A percentile compares a stretch with the other conserved stretches of the same genome.
Conservation (phyloP, 2,329 filamentous ascomycete genomes). For the Stagonosporopsis cucurbitacearum region DNA sequence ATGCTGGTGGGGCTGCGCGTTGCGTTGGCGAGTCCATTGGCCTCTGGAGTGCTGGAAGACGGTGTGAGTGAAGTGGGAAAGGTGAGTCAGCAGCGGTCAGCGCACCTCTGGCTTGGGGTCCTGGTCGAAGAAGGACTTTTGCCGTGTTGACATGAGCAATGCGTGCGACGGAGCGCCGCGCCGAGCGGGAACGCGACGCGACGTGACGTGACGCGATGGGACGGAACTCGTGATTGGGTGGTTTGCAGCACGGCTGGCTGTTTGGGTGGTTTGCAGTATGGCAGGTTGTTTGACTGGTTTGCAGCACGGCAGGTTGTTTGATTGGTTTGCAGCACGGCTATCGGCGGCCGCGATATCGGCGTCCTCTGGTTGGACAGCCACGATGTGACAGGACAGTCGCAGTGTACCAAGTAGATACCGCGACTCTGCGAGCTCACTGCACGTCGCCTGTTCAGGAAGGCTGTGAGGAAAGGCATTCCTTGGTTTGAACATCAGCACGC, state of each 20-base stretch:
- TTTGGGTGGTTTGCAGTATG: too few relatives aligned
- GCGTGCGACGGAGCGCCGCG: slow-evolving; percentile 9
- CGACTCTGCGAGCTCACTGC: not conserved
- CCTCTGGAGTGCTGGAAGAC: slow-evolving; percentile 34
- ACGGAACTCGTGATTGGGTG: too few relatives aligned
- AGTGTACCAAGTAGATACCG: not conserved
- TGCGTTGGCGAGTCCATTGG: slow-evolving; percentile 48
- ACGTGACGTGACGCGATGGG: not conserved
- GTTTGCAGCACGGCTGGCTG: too few relatives aligned
- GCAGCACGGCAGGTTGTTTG: too few relatives aligned
- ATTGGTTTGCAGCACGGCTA: too few relatives aligned
- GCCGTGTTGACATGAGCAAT: slow-evolving; percentile 53
- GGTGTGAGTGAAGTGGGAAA: slow-evolving; percentile 11
- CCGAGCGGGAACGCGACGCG: slow-evolving; percentile 13
- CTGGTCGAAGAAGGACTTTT: slow-evolving; percentile 61
- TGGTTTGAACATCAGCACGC: not conserved
- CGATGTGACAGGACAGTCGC: not conserved
- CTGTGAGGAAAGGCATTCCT: not conserved
- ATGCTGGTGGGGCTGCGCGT: slow-evolving; percentile 35
- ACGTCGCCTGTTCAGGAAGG: not conserved
- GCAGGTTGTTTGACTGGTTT: too few relatives aligned
- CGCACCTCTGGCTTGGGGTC: slow-evolving; percentile 51
- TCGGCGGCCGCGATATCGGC: slow-evolving; percentile 11
- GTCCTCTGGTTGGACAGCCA: slow-evolving; percentile 10
- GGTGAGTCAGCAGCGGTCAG: slow-evolving; percentile 7